Conservation (phyloP, 805 yeast species). For the Myxozyma neotropica region DNA sequence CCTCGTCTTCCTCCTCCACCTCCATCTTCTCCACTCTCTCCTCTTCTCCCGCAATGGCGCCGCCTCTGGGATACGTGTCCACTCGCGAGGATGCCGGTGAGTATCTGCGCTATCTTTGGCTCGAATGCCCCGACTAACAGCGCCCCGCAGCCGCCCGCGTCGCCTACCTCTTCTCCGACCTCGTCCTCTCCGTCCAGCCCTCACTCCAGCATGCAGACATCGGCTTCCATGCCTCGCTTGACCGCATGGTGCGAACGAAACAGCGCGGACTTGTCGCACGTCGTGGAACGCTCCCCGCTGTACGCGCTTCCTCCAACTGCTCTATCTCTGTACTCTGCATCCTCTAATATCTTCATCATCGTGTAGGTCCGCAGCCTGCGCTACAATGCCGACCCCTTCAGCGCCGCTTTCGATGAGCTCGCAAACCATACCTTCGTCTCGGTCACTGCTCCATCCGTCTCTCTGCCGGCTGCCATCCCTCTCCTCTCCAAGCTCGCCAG, state of each 20-base stretch:
- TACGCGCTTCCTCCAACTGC: conserved; percentile 1
- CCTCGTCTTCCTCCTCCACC: background rate
- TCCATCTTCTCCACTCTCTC: background rate
- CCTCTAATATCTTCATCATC: background rate
- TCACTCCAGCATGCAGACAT: conserved; percentile 8
- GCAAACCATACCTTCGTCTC: conserved; percentile 44
- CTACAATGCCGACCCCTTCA: conserved; percentile 58
- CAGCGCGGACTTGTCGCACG: conserved; percentile 30
- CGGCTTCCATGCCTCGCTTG: conserved; percentile 29
- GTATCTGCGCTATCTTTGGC: too few relatives aligned
- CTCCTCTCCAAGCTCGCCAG: conserved; percentile 49
- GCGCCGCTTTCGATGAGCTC: conserved; percentile 46
- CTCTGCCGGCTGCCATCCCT: conserved; percentile 64
- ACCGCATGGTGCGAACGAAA: conserved; percentile 21
- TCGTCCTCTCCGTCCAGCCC: conserved; percentile 31
- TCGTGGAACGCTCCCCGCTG: conserved; percentile 28
- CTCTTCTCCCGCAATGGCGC: conserved; percentile 17
- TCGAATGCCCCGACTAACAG: too few relatives aligned
- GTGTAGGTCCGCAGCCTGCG: conserved; percentile 39
- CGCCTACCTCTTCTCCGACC: conserved; percentile 32
- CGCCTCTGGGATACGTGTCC: conserved; percentile 25
- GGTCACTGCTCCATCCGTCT: conserved; percentile 55
- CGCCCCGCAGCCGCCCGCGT: conserved; percentile 30
- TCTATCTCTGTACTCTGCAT: background rate
- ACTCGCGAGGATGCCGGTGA: conserved; percentile 33